Base-by-base conservation (phyloP, 768 basidiomycete genomes). In the Pulveroboletus ravenelii region DNA sequence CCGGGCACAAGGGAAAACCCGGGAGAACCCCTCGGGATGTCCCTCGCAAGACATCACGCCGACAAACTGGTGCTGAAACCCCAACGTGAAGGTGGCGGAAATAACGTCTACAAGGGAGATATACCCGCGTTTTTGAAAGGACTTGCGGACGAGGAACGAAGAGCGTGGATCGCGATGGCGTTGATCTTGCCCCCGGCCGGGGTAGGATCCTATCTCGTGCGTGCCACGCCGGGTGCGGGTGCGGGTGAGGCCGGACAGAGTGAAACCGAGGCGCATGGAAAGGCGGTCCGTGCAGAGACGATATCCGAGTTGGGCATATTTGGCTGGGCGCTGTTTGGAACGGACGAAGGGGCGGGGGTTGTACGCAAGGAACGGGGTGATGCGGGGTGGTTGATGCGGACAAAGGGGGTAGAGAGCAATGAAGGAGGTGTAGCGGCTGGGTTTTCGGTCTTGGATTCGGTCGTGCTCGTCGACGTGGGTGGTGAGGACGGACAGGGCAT, bases 31-130 rank as follows among this genome's bases (percentile, higher is more conserved):
- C 36, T 53, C 12, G 67, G 66, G 23, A 62, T 43, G 40, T 43
- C 50, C 1, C 50, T 59, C 13, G 65, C 67, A 3, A 60, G 57
- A 27, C 29, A 20, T 5, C 37, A 72, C 13, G 76, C 83, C 0
- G 63, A 70, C 6, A 71, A 75, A 6, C 80, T 93, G 25, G 95
- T 98, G 2, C 77, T 99, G 42, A 99, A 99, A 67, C 95, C 95
- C 0, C 95, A 98, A 66, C 79, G 94, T n/a, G 95, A 99, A 72
- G 95, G 95, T 2, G 95, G 95, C 1, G 95, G 95, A 8, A 96
- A 97, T 61, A 99, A 99, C 60, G 78, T 98, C 23, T 98, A 97
- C 70, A 87, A 88, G 52, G 73, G 72, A 3, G 82, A 84, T 42
- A 95, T 97, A 43, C 89, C 89, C 0, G 55, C 72, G 0, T 93